A percentile compares a stretch with the other conserved stretches of the same genome.
These are phyloP conservation scores for Setaria italica DNA, from an alignment of 202 grass and related monocot genomes.

Conservation along the genomic window DNA sequence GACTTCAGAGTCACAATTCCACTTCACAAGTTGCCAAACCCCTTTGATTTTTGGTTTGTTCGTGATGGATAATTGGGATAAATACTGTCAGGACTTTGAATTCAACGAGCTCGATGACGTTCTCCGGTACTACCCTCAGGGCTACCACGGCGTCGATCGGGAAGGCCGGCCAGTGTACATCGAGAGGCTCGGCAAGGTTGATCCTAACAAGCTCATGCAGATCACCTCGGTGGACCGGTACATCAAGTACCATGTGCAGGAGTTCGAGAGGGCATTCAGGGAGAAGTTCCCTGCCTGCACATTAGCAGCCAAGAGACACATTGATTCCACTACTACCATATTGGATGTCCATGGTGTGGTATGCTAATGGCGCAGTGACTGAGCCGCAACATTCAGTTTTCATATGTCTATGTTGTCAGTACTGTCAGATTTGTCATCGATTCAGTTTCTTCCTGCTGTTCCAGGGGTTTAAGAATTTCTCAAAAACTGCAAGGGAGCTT, in stretches of 20 bases:
- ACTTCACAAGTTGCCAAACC: neutral
- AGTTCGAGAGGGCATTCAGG: conserved; percentile 78
- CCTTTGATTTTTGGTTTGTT: conserved; percentile 10
- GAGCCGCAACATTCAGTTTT: neutral
- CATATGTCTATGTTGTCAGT: neutral
- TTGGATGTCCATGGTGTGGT: conserved; percentile 90
- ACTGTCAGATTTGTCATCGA: neutral
- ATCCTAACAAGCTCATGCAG: conserved; percentile 74
- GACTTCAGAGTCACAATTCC: neutral
- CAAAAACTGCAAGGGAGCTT: conserved; percentile 82
- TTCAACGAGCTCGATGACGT: conserved; percentile 72
- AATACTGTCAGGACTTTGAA: conserved; percentile 62
- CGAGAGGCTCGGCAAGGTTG: conserved; percentile 76
- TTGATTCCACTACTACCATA: conserved; percentile 80
- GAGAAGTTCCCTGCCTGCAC: conserved; percentile 86
- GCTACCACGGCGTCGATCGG: conserved; percentile 77
- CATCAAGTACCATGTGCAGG: conserved; percentile 91
- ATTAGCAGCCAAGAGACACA: conserved; percentile 76
- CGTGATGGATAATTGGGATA: conserved; percentile 4
- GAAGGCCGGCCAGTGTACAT: conserved; percentile 84
- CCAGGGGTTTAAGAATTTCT: conserved; percentile 85
- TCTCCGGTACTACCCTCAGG: conserved; percentile 76
- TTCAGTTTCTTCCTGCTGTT: conserved; percentile 33
- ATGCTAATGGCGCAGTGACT: conserved; percentile 17
- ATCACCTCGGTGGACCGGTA: conserved; percentile 74